phyloP scores from a whole-genome alignment of 441 rosid genomes.

The Populus tomentosa region DNA sequence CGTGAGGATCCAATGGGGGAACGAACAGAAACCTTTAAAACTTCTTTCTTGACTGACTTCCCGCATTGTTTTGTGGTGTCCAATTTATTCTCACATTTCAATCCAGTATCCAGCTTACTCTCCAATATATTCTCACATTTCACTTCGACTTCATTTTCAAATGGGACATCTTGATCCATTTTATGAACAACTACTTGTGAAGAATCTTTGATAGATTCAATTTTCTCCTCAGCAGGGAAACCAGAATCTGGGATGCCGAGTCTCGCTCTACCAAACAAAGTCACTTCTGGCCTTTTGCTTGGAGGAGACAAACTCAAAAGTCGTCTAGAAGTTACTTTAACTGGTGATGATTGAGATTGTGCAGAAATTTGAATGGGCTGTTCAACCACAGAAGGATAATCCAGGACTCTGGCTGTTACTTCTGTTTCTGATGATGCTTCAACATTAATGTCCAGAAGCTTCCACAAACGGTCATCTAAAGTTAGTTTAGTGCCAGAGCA shows the following conservation, averaged over 20 bases:
- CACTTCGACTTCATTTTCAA: conserved; percentile 7
- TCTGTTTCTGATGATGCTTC: conserved; percentile 30
- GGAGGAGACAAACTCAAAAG: conserved; percentile 38
- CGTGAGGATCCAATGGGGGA: conserved; percentile 30
- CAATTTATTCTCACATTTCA: too few species aligned
- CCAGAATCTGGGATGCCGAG: conserved; percentile 31
- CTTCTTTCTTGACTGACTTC: conserved; percentile 15
- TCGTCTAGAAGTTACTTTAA: conserved; percentile 18
- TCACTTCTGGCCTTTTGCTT: conserved; percentile 37
- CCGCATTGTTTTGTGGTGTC: conserved; percentile 11
- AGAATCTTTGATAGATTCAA: conserved; percentile 15
- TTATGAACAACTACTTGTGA: conserved; percentile 15
- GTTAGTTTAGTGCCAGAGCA: conserved; percentile 41
- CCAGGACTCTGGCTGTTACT: conserved; percentile 16
- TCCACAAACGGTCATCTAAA: conserved; percentile 64
- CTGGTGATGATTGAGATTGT: conserved; percentile 22
- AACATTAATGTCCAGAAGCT: conserved; percentile 53
- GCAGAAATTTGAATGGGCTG: conserved; percentile 21
- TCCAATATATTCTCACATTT: conserved; percentile 14
- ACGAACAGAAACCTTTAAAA: conserved; percentile 13
- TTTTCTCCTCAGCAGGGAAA: conserved; percentile 15
- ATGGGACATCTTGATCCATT: conserved; percentile 11
- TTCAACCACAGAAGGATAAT: conserved; percentile 27
- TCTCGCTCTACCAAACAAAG: conserved; percentile 78
- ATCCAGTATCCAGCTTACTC: conserved; percentile 11